Percentiles rank a stretch among this genome's conserved stretches.
phyloP scores from a whole-genome alignment of 805 yeast species.

The Yamadazyma sp. region DNA sequence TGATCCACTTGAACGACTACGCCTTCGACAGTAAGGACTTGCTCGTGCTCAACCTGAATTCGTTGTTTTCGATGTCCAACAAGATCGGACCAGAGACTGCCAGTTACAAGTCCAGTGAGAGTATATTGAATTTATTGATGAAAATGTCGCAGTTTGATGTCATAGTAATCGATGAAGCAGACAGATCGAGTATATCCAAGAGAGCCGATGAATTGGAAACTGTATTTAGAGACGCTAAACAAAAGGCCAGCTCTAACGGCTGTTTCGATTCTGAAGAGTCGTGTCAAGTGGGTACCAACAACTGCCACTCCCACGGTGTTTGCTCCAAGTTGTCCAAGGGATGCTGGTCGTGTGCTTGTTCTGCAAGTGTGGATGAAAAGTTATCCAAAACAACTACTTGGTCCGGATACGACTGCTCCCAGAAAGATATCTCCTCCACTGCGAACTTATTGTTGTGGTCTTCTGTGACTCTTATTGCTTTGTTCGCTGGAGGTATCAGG shows the following conservation, averaged over 20 bases:
- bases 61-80: slow-evolving; percentile 41
- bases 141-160: slow-evolving; percentile 24
- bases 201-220: slow-evolving; percentile 22
- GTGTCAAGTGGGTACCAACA: slow-evolving; percentile 46
- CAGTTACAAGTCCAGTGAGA: slow-evolving; percentile 40
- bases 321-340: slow-evolving; percentile 38
- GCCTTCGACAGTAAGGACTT: slow-evolving; percentile 19
- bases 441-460: slow-evolving; percentile 74
- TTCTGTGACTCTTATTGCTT: slow-evolving; percentile 44
- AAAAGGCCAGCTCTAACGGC: slow-evolving; percentile 1
- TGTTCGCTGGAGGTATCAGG: slow-evolving; percentile 52
- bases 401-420: slow-evolving; percentile 62
- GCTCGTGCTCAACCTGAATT: slow-evolving; percentile 41
- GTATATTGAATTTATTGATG: slow-evolving; percentile 32
- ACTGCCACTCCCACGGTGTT: slow-evolving; percentile 55
- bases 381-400: slow-evolving; percentile 50
- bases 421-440: slow-evolving; percentile 64
- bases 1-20: slow-evolving; percentile 37
- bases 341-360: slow-evolving; percentile 54
- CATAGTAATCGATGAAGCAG: slow-evolving; percentile 26
- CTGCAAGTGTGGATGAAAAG: slow-evolving; percentile 42
- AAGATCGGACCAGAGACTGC: slow-evolving; percentile 44
- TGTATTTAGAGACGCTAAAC: slow-evolving; percentile 12
- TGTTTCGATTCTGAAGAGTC: slow-evolving; percentile 47
- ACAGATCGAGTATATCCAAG: slow-evolving; percentile 13